Evolutionary conservation across 75 land plant species (phyloP).

Genomic region (Pinus taeda): DNA sequence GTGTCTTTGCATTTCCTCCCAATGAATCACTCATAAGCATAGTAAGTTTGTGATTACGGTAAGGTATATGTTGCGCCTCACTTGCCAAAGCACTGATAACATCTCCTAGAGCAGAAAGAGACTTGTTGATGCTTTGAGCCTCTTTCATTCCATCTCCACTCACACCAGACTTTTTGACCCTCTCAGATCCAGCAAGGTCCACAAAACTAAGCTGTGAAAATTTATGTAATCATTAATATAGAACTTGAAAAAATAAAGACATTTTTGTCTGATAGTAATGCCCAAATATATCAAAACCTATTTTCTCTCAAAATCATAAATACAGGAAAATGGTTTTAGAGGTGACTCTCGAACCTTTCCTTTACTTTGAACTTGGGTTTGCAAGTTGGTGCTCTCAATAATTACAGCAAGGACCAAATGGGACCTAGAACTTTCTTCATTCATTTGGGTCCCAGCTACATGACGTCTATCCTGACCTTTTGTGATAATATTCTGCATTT

Average conservation of each 20-base stretch:
- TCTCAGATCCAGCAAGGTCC: conserved; percentile 98
- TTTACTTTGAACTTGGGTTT: conserved; percentile 77
- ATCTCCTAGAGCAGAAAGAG: conserved; percentile 97
- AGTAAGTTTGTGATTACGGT: conserved; percentile 93
- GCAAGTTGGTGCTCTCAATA: conserved; percentile 91
- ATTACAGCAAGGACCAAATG: conserved; percentile 85
- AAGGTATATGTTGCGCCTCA: conserved; percentile 88
- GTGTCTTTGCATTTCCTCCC: conserved; percentile 99
- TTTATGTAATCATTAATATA: not conserved
- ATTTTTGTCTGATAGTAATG: not conserved
- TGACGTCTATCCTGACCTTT: conserved; percentile 83
- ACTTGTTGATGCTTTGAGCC: conserved; percentile 99
- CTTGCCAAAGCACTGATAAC: conserved; percentile 93
- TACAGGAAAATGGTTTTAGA: not conserved
- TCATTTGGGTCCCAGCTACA: conserved; percentile 90
- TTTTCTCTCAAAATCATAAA: conserved; percentile 2
- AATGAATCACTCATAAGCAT: conserved; percentile 99
- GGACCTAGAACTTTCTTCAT: conserved; percentile 98
- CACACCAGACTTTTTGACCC: conserved; percentile 96
- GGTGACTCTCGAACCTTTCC: conserved; percentile 68
- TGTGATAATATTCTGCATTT: conserved; percentile 56
- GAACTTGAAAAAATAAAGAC: too few species aligned
- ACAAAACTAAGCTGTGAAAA: conserved; percentile 87
- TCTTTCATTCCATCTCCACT: conserved; percentile 87
- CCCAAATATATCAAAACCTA: not conserved